Evolutionary conservation across 2,329 filamentous ascomycete species (phyloP), one percentile per base, ranked within the genome.

Genomic region (Fusarium sp.): DNA sequence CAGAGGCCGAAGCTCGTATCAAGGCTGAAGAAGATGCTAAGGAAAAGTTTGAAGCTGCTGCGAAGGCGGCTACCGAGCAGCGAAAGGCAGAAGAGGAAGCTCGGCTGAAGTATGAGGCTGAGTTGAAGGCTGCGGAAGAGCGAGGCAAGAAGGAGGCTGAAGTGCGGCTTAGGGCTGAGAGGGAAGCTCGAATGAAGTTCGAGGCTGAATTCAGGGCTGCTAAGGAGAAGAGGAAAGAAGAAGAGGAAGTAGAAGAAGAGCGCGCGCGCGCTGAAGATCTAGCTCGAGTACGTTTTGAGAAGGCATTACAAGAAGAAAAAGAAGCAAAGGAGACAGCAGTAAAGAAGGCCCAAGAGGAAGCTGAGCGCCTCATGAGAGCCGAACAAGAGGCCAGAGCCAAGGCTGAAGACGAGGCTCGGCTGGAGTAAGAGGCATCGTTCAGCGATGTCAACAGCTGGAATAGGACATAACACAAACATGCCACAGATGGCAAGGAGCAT

Each of bases 191-290:
- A 55, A 79, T 80, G 63, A 82, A 86, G 59, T 81, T 87, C 7
- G 84, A 85, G 56, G 77, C 79, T 3, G 81, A 84, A 55, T 74
- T 81, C 56, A 80, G 76, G 61, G 80, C 78, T n/a, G 85, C 83
- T 2, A 84, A 84, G 53, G 83, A n/a, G n/a, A n/a, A n/a, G n/a
- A n/a, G n/a, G n/a, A n/a, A n/a, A 84, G 83, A 83, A 82, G 71
- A 78, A 82, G 5, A n/a, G n/a, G n/a, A n/a, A n/a, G n/a, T n/a
- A n/a, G 83, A 83, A 28, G 85, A 85, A 36, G 85, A 86, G 38
- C 78, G 81, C 66, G 68, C 80, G 17, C 72, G 82, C 3, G 86
- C 86, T 11, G 85, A 88, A 63, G 82, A 84, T 24, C 83, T 84
- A 40, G 82, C 84, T 17, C 74, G 76, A 31, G 74, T 75, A 33